Conservation (phyloP, 495 filamentous ascomycete genomes). For the Hypoxylon rickii region DNA sequence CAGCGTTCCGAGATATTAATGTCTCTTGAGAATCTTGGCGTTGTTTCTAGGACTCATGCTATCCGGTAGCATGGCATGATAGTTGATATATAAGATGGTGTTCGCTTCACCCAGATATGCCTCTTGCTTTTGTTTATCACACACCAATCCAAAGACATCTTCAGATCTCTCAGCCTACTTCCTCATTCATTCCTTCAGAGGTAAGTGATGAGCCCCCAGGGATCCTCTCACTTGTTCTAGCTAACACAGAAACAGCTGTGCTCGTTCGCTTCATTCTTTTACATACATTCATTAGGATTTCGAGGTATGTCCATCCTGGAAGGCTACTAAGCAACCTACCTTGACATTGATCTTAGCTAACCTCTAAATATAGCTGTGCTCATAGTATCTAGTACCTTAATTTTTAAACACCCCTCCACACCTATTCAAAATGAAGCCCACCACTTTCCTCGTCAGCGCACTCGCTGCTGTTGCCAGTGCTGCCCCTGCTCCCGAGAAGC, state of each 20-base stretch:
- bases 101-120: slow-evolving; percentile 23
- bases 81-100: slow-evolving; percentile 48
- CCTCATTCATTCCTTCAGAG: slow-evolving; percentile 57
- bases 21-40: slow-evolving; percentile 46
- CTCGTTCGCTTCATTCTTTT: slow-evolving; percentile 56
- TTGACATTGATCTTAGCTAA: not conserved
- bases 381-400: slow-evolving; percentile 49
- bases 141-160: slow-evolving; percentile 43
- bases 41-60: slow-evolving; percentile 43
- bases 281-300: slow-evolving; percentile 46
- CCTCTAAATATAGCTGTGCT: slow-evolving; percentile 50
- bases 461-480: slow-evolving; percentile 48
- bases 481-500: slow-evolving; percentile 41
- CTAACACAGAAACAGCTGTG: slow-evolving; percentile 49
- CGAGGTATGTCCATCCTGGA: slow-evolving; percentile 40
- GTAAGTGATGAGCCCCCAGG: slow-evolving; percentile 34
- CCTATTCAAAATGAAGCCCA: slow-evolving; percentile 50
- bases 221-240: slow-evolving; percentile 1
- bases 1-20: slow-evolving; percentile 47
- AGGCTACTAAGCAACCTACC: not conserved
- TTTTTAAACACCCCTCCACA: slow-evolving; percentile 31
- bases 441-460: slow-evolving; percentile 45
- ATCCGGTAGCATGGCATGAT: slow-evolving; percentile 34
- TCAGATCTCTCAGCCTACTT: slow-evolving; percentile 35
- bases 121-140: slow-evolving; percentile 46